Conservation (phyloP, 2,329 filamentous ascomycete genomes). For the Stagonosporopsis tanaceti region DNA sequence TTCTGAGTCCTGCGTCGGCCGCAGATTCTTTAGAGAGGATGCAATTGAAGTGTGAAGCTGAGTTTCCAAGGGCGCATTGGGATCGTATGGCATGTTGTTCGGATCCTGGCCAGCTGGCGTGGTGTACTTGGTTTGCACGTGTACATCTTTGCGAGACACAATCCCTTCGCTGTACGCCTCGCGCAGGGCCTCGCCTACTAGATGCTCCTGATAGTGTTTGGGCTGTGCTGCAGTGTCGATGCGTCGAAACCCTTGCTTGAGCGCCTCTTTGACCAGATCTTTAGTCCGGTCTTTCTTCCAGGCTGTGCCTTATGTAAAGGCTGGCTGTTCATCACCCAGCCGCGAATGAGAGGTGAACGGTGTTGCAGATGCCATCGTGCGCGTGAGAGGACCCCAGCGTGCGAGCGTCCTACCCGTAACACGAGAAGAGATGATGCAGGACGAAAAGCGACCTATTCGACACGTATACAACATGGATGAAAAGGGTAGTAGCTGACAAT, state of each 20-base stretch:
- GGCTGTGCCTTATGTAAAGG: constrained; percentile 80
- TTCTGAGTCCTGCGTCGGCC: constrained; percentile 39
- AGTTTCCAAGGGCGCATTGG: constrained; percentile 63
- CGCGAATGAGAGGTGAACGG: constrained; percentile 24
- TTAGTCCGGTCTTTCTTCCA: constrained; percentile 79
- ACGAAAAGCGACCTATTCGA: not conserved
- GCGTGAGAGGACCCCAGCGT: not conserved
- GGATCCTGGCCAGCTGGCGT: constrained; percentile 68
- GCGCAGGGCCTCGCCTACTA: constrained; percentile 73
- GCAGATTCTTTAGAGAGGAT: constrained; percentile 71
- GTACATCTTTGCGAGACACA: constrained; percentile 68
- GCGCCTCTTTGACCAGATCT: constrained; percentile 71
- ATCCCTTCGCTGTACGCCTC: constrained; percentile 66
- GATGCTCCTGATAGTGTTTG: constrained; percentile 76
- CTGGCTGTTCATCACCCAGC: constrained; percentile 24
- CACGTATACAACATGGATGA: not conserved
- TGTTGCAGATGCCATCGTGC: constrained; percentile 31
- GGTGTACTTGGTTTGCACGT: constrained; percentile 87
- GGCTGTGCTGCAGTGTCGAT: constrained; percentile 83
- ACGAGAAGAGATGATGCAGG: not conserved
- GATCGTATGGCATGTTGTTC: constrained; percentile 69
- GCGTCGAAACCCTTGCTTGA: constrained; percentile 73
- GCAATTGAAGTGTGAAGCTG: constrained; percentile 73
- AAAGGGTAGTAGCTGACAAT: not conserved
- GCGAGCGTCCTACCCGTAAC: not conserved